Percentiles rank a stretch among this genome's conserved stretches.
These are phyloP conservation scores for Capsella rubella DNA, from an alignment of 441 rosid species.

Conservation along the genomic window DNA sequence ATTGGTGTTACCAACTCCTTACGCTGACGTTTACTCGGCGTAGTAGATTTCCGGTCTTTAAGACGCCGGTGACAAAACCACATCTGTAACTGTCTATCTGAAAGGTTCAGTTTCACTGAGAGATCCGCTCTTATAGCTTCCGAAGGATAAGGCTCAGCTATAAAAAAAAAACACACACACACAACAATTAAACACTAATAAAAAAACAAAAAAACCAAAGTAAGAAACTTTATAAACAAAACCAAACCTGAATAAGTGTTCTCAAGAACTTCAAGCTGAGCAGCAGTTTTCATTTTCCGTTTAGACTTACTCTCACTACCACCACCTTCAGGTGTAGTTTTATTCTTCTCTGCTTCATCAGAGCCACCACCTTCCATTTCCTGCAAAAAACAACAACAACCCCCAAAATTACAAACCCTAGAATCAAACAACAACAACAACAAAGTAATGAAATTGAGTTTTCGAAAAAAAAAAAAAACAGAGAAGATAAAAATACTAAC, in stretches of 20 bases:
- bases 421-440: neutral
- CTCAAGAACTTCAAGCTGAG: constrained; percentile 71
- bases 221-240: neutral
- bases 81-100: constrained; percentile 79
- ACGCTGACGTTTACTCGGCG: constrained; percentile 53
- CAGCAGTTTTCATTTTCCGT: constrained; percentile 79
- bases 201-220: constrained; percentile 10
- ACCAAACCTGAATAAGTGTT: constrained; percentile 62
- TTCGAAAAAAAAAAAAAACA: neutral
- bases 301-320: constrained; percentile 57
- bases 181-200: neutral
- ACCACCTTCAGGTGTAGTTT: constrained; percentile 64
- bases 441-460: neutral
- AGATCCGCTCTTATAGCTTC: constrained; percentile 64
- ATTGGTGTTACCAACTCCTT: constrained; percentile 45
- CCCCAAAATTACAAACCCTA: constrained; percentile 39
- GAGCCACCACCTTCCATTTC: constrained; percentile 55
- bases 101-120: constrained; percentile 62
- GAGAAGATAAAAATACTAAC: constrained; percentile 10
- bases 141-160: constrained; percentile 68
- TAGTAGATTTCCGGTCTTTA: constrained; percentile 64
- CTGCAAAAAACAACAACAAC: constrained; percentile 20
- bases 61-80: constrained; percentile 80
- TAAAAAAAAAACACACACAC: neutral
- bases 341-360: constrained; percentile 65